phyloP scores from a whole-genome alignment of 352 stramenopile species.

The Phytophthora pinifolia region DNA sequence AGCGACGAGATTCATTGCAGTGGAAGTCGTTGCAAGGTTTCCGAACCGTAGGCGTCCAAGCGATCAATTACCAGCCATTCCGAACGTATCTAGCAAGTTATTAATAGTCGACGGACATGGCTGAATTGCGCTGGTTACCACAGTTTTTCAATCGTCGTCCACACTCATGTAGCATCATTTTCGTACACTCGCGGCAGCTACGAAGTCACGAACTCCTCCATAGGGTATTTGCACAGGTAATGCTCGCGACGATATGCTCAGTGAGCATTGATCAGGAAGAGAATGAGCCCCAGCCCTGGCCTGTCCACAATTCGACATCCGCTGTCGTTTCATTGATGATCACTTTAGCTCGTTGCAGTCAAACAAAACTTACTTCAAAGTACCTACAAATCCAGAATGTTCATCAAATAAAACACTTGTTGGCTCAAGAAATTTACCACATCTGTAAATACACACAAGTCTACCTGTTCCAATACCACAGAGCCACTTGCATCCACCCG shows the following conservation, averaged over 20 bases:
- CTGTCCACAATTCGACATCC: slow-evolving; percentile 14
- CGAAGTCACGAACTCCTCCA: slow-evolving; percentile 4
- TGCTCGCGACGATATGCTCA: slow-evolving; percentile 6
- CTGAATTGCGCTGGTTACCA: slow-evolving; percentile 6
- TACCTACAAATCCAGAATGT: not conserved
- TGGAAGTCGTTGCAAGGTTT: not conserved
- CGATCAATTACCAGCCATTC: slow-evolving; percentile 13
- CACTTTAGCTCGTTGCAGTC: slow-evolving; percentile 16
- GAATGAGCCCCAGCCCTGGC: too few relatives aligned
- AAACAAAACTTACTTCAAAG: slow-evolving; percentile 1
- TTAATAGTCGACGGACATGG: slow-evolving; percentile 4
- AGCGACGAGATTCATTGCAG: slow-evolving; percentile 4
- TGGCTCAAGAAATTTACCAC: slow-evolving; percentile 3
- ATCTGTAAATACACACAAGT: too few relatives aligned
- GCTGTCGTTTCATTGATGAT: slow-evolving; percentile 3
- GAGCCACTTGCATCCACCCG: not conserved
- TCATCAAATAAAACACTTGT: slow-evolving; percentile 9
- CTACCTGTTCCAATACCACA: too few relatives aligned
- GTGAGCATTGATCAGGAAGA: too few relatives aligned
- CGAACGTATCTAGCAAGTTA: slow-evolving; percentile 17
- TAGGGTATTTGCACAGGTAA: not conserved
- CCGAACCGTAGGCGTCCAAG: not conserved
- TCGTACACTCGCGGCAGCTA: slow-evolving; percentile 13
- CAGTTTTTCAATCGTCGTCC: slow-evolving; percentile 12
- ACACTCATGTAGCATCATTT: slow-evolving; percentile 16